Evolutionary conservation across 495 filamentous ascomycete genomes (phyloP), one percentile per base, ranked within the genome.

Genomic region (Penicillium turbatum): DNA sequence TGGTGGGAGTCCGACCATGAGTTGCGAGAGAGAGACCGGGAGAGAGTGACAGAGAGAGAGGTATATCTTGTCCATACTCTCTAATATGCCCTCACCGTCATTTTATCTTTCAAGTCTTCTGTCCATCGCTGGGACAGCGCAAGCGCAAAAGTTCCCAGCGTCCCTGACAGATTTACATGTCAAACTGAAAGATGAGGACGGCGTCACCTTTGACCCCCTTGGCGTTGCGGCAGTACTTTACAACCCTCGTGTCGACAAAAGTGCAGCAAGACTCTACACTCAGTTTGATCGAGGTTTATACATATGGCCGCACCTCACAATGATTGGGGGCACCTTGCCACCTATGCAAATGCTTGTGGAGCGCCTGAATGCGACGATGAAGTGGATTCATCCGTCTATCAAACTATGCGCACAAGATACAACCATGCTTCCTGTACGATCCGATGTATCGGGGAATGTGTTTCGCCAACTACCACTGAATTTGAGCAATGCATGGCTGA

Each of bases 261-360:
- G 59, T 30, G 61, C 66, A 9, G 64, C 66, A n/a, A 48, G 57
- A 15, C 51, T 69, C 0, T 69, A 69, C n/a, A 59, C 60, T 3
- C 64, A 69, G 46, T 65, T 51, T 26, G 66, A 69, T 51, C 48
- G 48, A 13, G 55, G 51, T 5, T 41, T 56, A 30, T 69, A 67
- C 42, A 62, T 48, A 42, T 69, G 66, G 66, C 66, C 66, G 29
- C 66, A 69, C 45, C 59, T 54, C 24, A 67, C 54, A n/a, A 67
- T 67, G 66, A 57, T 69, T 19, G 66, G 66, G 17, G 64, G 57
- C 12, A 66, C 62, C 6, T 44, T 69, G 5, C 56, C 62, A 2
- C 58, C 66, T 3, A 57, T 69, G 36, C 61, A 65, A 42, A 60
- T 64, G 64, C 57, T 69, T 3, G 62, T 67, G 11, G 66, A 69